A percentile compares a stretch with the other conserved stretches of the same genome.
phyloP scores from a whole-genome alignment of 495 filamentous ascomycete genomes.

The Tuber brumale region DNA sequence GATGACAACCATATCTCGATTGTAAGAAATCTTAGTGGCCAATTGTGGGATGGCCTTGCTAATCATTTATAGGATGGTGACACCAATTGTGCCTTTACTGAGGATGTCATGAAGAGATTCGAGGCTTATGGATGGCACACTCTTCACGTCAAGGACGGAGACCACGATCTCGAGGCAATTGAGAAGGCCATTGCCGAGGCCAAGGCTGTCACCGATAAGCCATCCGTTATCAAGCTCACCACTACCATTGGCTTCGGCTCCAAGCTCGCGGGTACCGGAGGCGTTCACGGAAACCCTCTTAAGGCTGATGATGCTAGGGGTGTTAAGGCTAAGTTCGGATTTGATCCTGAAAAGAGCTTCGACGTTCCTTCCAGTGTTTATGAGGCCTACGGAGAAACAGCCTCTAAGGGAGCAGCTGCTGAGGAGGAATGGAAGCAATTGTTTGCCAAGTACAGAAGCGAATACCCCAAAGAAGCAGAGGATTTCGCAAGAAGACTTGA shows the following conservation, averaged over 20 bases:
- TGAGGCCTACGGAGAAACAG: conserved; percentile 76
- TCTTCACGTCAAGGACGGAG: conserved; percentile 77
- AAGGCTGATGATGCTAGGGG: conserved; percentile 87
- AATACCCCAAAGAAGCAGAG: conserved; percentile 66
- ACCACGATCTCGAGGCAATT: conserved; percentile 80
- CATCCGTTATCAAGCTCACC: conserved; percentile 90
- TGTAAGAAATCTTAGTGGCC: conserved; percentile 46
- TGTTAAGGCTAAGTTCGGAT: conserved; percentile 90
- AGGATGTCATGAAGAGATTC: conserved; percentile 93
- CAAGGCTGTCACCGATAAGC: conserved; percentile 88
- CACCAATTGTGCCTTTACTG: conserved; percentile 92
- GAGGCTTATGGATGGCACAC: conserved; percentile 97
- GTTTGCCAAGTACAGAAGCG: conserved; percentile 71
- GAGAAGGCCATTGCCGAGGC: conserved; percentile 79
- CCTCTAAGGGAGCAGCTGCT: conserved; percentile 74
- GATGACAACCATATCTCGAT: conserved; percentile 99
- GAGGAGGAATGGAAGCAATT: conserved; percentile 96
- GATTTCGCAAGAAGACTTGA: conserved; percentile 77
- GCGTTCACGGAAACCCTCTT: conserved; percentile 90
- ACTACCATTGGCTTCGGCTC: conserved; percentile 99
- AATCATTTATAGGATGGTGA: conserved; percentile 63
- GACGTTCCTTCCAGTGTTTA: conserved; percentile 92
- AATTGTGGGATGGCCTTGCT: conserved; percentile 7
- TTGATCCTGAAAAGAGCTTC: conserved; percentile 90
- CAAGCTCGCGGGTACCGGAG: conserved; percentile 81